Base-by-base conservation (phyloP, 2,329 filamentous ascomycete species). In the Niveomyces coronatus region DNA sequence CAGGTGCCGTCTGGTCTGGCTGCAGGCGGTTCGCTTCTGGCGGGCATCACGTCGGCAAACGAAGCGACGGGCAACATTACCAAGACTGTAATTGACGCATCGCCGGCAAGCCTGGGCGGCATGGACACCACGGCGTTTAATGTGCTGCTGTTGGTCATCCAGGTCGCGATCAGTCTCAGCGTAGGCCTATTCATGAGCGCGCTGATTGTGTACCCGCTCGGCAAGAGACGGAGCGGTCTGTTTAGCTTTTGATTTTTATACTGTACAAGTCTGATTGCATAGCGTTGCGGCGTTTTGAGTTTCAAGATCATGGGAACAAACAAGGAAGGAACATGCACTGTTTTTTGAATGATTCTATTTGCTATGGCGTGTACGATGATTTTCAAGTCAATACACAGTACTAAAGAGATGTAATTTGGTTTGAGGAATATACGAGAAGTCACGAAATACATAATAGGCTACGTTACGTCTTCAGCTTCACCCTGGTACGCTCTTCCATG, bases 1-100 rank as follows among this genome's bases (percentile, higher is more conserved):
- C 75, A 78, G 45, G 76, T 80, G 18, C 76, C 76, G 0, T 74
- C 70, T 15, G 73, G 75, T 19, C 59, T 80, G n/a, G 76, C 76
- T 4, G 73, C 72, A 0, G 66, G 67, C 19, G 75, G 75, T 1
- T 76, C 72, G 11, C 58, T 80, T 14, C 55, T 79, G 5, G 69
- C 71, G 7, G 75, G 76, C 13, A 59, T 81, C 39, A 65, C 63
- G 4, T 69, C 65, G 5, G 76, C 76, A 0, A 64, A 79, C 44
- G 61, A 68, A 37, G 65, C 77, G 31, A 73, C 65, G 3, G 53
- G 60, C 37, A 67, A 67, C 47, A 52, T 55, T 26, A 64, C 60
- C 1, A 48, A 52, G 5, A 33, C 49, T 17, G 48, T 51, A 6
- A 46, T 47, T 17, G 49, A 49, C 3, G 50, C 49, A 3, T 45